A percentile compares a stretch with the other conserved stretches of the same genome.
phyloP scores from a whole-genome alignment of 192 early-diverging fungal species.

The Backusella morwellensis region DNA sequence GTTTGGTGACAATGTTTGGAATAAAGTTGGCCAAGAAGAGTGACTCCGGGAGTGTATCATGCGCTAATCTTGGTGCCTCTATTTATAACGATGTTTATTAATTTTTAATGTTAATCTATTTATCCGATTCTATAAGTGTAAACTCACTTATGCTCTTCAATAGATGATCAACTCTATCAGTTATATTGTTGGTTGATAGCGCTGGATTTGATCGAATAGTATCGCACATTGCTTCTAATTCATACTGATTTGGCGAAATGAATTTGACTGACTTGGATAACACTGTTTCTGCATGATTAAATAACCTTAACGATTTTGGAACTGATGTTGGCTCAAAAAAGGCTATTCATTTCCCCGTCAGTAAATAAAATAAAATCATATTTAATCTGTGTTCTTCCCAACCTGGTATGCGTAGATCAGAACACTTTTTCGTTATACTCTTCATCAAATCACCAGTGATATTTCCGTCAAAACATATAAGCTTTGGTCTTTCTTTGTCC shows the following conservation, averaged over 20 bases:
- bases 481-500: constrained; percentile 32
- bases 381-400: background rate
- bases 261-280: constrained; percentile 44
- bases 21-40: constrained; percentile 48
- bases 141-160: background rate
- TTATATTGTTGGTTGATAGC: background rate
- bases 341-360: constrained; percentile 23
- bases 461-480: constrained; percentile 81
- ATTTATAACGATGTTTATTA: background rate
- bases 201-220: constrained; percentile 24
- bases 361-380: background rate
- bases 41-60: constrained; percentile 24
- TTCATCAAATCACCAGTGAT: constrained; percentile 45
- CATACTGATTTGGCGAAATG: constrained; percentile 73
- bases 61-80: constrained; percentile 15
- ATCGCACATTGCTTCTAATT: constrained; percentile 61
- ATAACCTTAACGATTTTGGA: constrained; percentile 67
- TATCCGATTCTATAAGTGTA: background rate
- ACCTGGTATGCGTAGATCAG: constrained; percentile 42
- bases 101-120: background rate
- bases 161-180: constrained; percentile 12
- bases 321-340: constrained; percentile 95
- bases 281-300: constrained; percentile 34
- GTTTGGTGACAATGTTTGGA: constrained; percentile 61
- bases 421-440: constrained; percentile 41